Evolutionary conservation across 768 basidiomycete genomes (phyloP).

Genomic region (Leucogyrophana mollusca): DNA sequence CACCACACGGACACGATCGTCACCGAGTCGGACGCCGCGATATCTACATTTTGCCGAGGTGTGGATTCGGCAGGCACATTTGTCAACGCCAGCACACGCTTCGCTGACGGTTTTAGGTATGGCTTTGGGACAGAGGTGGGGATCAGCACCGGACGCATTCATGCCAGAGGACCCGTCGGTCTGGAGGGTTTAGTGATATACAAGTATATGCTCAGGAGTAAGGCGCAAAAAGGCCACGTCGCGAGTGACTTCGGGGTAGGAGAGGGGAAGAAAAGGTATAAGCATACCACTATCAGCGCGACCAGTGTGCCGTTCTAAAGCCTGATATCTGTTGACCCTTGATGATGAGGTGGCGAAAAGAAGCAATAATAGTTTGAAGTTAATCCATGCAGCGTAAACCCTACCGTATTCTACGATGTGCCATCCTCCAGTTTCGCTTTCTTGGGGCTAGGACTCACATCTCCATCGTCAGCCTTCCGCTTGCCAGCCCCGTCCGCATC

Average conservation of each 20-base stretch:
- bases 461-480: conserved; percentile 65
- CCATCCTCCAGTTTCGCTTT: conserved; percentile 58
- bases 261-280: conserved; percentile 68
- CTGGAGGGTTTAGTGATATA: conserved; percentile 92
- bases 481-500: conserved; percentile 46
- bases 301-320: conserved; percentile 24
- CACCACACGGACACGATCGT: conserved; percentile 95
- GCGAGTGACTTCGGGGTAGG: conserved; percentile 82
- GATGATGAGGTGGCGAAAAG: too few relatives aligned
- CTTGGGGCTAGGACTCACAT: conserved; percentile 48
- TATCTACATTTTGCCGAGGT: conserved; percentile 76
- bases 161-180: conserved; percentile 95
- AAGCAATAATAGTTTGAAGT: too few relatives aligned
- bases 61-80: conserved; percentile 93
- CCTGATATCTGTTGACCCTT: too few relatives aligned
- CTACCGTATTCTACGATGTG: too few relatives aligned
- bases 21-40: conserved; percentile 65
- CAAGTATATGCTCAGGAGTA: conserved; percentile 91
- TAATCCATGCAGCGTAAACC: too few relatives aligned
- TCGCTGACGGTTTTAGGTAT: conserved; percentile 95
- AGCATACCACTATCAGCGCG: conserved; percentile 43
- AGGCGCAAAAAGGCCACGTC: conserved; percentile 71
- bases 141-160: conserved; percentile 94
- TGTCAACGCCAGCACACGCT: conserved; percentile 93
- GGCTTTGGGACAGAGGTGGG: conserved; percentile 99